Base-by-base conservation (phyloP, 83 land plant genomes). In the Picea abies region DNA sequence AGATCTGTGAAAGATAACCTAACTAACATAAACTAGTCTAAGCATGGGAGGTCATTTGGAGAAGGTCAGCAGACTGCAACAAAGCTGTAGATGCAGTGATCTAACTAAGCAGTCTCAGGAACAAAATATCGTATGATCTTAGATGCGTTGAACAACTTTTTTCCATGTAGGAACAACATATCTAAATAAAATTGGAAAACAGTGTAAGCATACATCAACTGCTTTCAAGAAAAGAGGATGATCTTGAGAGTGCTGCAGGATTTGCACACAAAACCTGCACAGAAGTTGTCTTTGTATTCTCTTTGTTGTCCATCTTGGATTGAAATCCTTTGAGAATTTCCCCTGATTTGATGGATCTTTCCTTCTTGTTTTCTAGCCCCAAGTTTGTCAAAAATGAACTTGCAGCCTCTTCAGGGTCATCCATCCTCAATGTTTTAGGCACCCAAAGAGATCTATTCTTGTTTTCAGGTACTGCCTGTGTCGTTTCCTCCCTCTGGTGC, bases 381-480 rank as follows among this genome's bases (percentile, higher is more conserved):
- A 87, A 81, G 12, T 84, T 87, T 12, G 84, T 49, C 89, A 87
- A 84, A 29, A 87, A 82, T 2, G 89, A 84, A 67, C 87, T 87
- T 66, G 89, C 89, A 37, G 89, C 89, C 52, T 87, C 84, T 12
- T 79, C 87, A 20, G 83, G 87, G 63, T 87, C 89, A 78, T 87
- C 84, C 37, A 87, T 87, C 61, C 89, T 76, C 65, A 87, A 66
- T 16, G 89, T 84, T 68, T 85, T 87, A 52, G 87, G 89, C 41
- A 67, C 62, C 84, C 84, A 87, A 16, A 87, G 39, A 63, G 37
- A 66, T 63, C 63, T 78, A 41, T 79, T 76, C 47, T 10, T 35
- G 16, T 12, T 17, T 52, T 65, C 39, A 25, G n/a, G n/a, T 86
- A 23, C n/a, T 82, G 44, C 82, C 70, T 23, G 79, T 41, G 26